Percentiles rank a stretch among this genome's conserved stretches.
phyloP scores from a whole-genome alignment of 2,329 filamentous ascomycete species.

The Xylaria sp. region DNA sequence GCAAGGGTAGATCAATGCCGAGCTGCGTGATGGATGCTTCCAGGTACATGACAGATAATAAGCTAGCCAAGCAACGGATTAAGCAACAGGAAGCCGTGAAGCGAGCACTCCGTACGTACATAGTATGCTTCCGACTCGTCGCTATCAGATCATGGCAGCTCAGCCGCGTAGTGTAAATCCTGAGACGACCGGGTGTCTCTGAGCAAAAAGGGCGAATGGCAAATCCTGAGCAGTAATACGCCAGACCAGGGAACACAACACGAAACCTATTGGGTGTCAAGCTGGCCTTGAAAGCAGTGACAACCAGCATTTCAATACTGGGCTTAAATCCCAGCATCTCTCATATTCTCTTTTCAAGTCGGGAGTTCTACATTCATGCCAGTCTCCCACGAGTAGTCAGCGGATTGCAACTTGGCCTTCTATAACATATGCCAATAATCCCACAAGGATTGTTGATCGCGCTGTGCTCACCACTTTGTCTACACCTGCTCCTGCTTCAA shows the following conservation, averaged over 20 bases:
- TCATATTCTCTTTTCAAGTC: background rate
- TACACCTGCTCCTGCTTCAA: background rate
- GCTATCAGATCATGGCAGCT: constrained; percentile 5
- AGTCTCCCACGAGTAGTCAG: background rate
- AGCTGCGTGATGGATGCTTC: background rate
- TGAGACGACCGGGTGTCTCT: background rate
- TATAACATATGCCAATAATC: background rate
- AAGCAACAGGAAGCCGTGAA: background rate
- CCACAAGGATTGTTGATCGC: background rate
- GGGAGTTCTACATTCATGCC: background rate
- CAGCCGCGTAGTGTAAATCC: background rate
- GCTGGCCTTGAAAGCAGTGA: background rate
- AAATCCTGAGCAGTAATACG: background rate
- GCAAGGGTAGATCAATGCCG: background rate
- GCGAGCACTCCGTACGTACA: background rate
- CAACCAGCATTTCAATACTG: background rate
- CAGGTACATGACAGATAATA: background rate
- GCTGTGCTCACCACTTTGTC: background rate
- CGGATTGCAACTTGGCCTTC: background rate
- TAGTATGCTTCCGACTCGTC: background rate
- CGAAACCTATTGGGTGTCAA: background rate
- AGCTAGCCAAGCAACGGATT: background rate
- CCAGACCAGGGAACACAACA: background rate
- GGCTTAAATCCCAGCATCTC: background rate
- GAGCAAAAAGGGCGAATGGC: background rate